Evolutionary conservation across 129 eudicot species (phyloP), one percentile per base, ranked within the genome.

Genomic region (Flaveria bidentis): DNA sequence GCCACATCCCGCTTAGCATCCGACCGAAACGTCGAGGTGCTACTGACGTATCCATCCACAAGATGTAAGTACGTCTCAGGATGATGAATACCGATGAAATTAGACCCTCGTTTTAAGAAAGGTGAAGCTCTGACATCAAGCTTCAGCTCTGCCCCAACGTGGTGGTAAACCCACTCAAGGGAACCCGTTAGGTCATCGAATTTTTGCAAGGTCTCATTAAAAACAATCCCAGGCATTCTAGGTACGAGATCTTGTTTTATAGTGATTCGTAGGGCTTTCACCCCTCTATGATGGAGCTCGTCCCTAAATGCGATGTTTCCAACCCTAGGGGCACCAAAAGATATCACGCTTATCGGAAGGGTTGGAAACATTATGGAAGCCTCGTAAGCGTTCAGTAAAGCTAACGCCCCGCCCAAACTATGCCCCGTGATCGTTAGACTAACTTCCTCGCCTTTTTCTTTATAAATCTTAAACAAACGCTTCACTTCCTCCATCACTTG

Each of bases 351-450:
- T 1, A 92, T 75, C 0, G 96, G 90, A 0, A 92, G 76, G 20
- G 67, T 46, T 0, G 93, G 93, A 30, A 86, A 65, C 33, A 67
- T 46, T 11, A 69, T 51, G 23, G 90, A 84, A 5, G 90, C 92
- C 68, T 93, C 97, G 33, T 93, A 86, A 5, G 97, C 97, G 44
- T 75, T 88, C 6, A 93, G 80, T 2, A 85, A 74, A 0, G 91
- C 91, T 71, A 93, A 30, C n/a, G 98, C 96, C 1, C 96, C 96
- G 6, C 98, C 97, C 9, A 93, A 76, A 55, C 97, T 90, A 16
- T 93, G 98, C 25, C 98, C 96, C 2, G 98, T 90, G 20, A 93
- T 85, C 5, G 98, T 93, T 4, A 93, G 67, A 75, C 98, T 93
- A 12, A 93, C 83, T 18, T 87, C 67, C 72, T 93, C 90, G 4